Percentiles rank a stretch among this genome's conserved stretches.
phyloP scores from a whole-genome alignment of 2,329 filamentous ascomycete genomes.

The Neofusicoccum parvum region DNA sequence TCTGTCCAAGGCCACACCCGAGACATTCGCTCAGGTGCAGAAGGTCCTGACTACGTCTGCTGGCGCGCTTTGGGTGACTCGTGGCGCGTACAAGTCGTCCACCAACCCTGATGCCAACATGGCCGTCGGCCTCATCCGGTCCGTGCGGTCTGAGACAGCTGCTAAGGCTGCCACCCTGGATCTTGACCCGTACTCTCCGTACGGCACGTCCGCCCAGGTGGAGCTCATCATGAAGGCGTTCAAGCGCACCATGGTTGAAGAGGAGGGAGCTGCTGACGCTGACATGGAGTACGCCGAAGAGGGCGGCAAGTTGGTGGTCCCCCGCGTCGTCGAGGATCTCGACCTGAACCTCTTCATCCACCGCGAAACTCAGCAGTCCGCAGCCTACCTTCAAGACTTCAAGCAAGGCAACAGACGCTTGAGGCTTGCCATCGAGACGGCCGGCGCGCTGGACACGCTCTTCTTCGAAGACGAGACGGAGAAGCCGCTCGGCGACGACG shows the following conservation, averaged over 20 bases:
- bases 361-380: not conserved
- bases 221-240: constrained; percentile 14
- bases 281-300: constrained; percentile 20
- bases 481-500: constrained; percentile 24
- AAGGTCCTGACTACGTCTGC: constrained; percentile 2
- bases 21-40: constrained; percentile 3
- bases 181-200: constrained; percentile 7
- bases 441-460: constrained; percentile 16
- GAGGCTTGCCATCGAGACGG: constrained; percentile 2
- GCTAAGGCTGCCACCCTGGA: constrained; percentile 13
- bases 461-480: constrained; percentile 12
- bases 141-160: constrained; percentile 16
- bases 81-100: constrained; percentile 4
- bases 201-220: not conserved
- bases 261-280: not conserved
- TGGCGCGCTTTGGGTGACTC: constrained; percentile 15
- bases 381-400: constrained; percentile 16
- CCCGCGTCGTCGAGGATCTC: constrained; percentile 11
- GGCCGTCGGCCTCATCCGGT: constrained; percentile 7
- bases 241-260: not conserved
- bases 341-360: constrained; percentile 11
- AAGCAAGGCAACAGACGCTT: not conserved
- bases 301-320: constrained; percentile 5
- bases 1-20: not conserved
- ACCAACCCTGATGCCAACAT: constrained; percentile 16